Evolutionary conservation across 2,329 filamentous ascomycete species (phyloP), one percentile per base, ranked within the genome.

Genomic region (Cladosporium halotolerans): DNA sequence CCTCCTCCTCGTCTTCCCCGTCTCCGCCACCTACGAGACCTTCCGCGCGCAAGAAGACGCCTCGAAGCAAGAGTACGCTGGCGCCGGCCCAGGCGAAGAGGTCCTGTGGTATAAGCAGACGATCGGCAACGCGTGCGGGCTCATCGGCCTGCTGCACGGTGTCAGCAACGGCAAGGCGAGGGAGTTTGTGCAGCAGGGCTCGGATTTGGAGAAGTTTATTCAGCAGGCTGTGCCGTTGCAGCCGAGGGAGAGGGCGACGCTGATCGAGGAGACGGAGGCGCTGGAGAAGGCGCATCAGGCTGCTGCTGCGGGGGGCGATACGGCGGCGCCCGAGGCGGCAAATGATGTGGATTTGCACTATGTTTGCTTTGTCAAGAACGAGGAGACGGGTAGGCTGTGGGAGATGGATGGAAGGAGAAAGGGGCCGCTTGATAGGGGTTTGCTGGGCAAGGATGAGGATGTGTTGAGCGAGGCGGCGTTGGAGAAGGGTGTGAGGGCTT

Each of bases 101-200:
- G 88, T 96, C 0, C 66, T 95, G 7, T 99, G 92, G 93, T 97
- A 91, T 78, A 87, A 83, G 62, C 92, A 97, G 74, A 97, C 91
- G 0, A 96, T 97, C 63, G 81, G 87, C 56, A 95, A 97, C 68
- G 89, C 92, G 0, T 97, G 92, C 69, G 92, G 92, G 0, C 74
- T 96, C 42, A 96, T 96, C 75, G 93, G 88, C 0, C 72, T 97
- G 28, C 69, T 97, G 43, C 93, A 97, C 68, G 87, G 85, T 14
- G 81, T 89, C 0, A 79, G 79, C 43, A 99, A 97, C 69, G 90
- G 90, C 0, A 77, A 79, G 1, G 85, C 88, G 1, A 74, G 79
- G 53, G 71, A 73, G 3, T 80, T 84, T 50, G 80, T 95, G 52
- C 69, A 70, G 9, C 68, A 74, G 4, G 74, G 70, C 13, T 83